Percentiles rank a stretch among this genome's conserved stretches.
Evolutionary conservation across 2,329 filamentous ascomycete species (phyloP).

Genomic region (Cladosporium sphaerospermum): DNA sequence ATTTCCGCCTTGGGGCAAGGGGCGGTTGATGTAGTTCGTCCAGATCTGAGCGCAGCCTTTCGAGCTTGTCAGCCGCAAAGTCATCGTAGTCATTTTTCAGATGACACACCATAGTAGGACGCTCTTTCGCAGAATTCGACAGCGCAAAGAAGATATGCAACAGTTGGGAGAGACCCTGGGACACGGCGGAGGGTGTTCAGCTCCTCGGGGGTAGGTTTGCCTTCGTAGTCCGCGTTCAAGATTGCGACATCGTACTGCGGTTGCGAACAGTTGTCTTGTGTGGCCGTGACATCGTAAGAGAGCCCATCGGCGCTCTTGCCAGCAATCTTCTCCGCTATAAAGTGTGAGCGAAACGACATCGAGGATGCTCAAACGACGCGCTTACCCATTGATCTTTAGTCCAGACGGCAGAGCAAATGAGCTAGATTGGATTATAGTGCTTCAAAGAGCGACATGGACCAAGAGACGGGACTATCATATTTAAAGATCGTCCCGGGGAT

Average conservation of each 20-base stretch:
- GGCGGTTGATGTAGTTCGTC: slow-evolving; percentile 54
- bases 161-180: slow-evolving; percentile 42
- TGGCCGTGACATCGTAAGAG: not conserved
- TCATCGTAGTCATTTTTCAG: no score
- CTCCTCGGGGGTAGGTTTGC: slow-evolving; percentile 42
- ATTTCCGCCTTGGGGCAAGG: slow-evolving; percentile 41
- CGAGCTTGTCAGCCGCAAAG: not conserved
- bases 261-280: not conserved
- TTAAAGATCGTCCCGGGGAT: no score
- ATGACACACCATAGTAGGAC: slow-evolving; percentile 47
- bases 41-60: slow-evolving; percentile 40
- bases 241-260: slow-evolving; percentile 2
- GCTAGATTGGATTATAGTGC: no score
- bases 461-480: no score
- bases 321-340: no score
- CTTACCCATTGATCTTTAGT: no score
- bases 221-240: slow-evolving; percentile 2
- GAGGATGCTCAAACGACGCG: no score
- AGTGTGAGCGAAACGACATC: no score
- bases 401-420: no score
- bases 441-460: no score
- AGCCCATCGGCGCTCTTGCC: no score
- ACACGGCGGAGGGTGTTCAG: slow-evolving; percentile 40
- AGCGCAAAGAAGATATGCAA: slow-evolving; percentile 50
- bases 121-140: slow-evolving; percentile 56